A percentile compares a stretch with the other conserved stretches of the same genome.
Conservation (phyloP, 75 land plant genomes). For the Gnetum montanum region DNA sequence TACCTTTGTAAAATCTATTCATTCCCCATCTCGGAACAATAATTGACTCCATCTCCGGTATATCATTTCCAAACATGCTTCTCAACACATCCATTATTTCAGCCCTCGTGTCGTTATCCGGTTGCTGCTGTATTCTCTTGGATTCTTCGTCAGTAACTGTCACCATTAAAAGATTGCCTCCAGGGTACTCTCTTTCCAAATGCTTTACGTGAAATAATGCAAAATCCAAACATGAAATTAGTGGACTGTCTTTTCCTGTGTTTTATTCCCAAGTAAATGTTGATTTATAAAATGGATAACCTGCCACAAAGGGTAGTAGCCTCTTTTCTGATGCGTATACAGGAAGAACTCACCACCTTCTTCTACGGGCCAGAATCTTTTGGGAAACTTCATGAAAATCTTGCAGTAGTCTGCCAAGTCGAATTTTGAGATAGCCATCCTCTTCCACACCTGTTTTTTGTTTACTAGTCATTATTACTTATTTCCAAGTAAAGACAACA, state of each 20-base stretch:
- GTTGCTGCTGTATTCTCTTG: slow-evolving; percentile 55
- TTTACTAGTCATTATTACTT: not conserved
- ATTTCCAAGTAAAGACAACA: not conserved
- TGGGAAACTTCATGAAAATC: slow-evolving; percentile 12
- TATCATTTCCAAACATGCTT: slow-evolving; percentile 57
- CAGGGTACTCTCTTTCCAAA: slow-evolving; percentile 71
- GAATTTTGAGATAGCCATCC: not conserved
- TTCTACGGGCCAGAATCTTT: slow-evolving; percentile 64
- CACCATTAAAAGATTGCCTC: slow-evolving; percentile 56
- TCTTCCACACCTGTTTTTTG: not conserved
- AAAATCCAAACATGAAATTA: not conserved
- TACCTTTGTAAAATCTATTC: slow-evolving; percentile 14
- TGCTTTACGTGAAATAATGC: slow-evolving; percentile 21
- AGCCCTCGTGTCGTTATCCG: slow-evolving; percentile 39
- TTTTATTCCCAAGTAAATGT: not conserved
- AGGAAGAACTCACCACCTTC: slow-evolving; percentile 61
- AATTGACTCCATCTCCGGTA: slow-evolving; percentile 52
- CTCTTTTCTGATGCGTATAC: slow-evolving; percentile 63
- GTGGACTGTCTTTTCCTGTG: not conserved
- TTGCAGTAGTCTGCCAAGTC: not conserved
- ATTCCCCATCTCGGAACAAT: slow-evolving; percentile 58
- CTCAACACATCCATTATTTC: slow-evolving; percentile 64
- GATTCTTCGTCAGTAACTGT: slow-evolving; percentile 80
- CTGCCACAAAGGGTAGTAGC: slow-evolving; percentile 88
- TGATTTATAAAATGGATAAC: slow-evolving; percentile 26